Base-by-base conservation (phyloP, 31 red algal genomes). In the Endocladia muricata region DNA sequence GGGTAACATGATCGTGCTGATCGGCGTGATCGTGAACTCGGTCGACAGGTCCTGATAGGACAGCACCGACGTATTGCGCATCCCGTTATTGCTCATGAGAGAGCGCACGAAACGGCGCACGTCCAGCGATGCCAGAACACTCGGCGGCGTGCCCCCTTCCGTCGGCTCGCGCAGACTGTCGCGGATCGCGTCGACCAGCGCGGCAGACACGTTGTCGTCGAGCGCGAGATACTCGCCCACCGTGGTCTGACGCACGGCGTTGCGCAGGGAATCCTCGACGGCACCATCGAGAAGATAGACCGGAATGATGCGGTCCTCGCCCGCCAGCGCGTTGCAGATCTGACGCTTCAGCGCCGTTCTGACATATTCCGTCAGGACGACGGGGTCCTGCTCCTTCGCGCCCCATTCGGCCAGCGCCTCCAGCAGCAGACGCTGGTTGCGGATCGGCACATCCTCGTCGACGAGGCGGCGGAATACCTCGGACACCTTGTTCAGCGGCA, bases 281-380 rank as follows among this genome's bases (percentile, higher is more conserved):
- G 9, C 11, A 9, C 11, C 11, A 19, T 51, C 44, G 44, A 51
- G 44, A 9, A 51, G 44, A 19, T 51, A 51, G 44, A 51, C 44
- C 44, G 19, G 11, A 19, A 51, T 9, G 44, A 19, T 51, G 44
- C 19, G n/a, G n/a, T 51, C 44, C 44, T 19, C 11, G 11, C 44
- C 44, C 44, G 44, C 19, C 9, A 51, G 54, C 34, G 44, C 54
- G 54, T 73, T 31, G 40, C 39, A 39, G 23, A 73, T 49, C 23
- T 73, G 54, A 42, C 69, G 69, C 41, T 73, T 73, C 39, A 73
- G 41, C 36, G 36, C 26, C 29, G 36, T 52, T 73, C 69, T 22
- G 22, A 73, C 41, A 52, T 73, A 73, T 42, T 73, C 69, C 23
- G 69, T 73, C 26, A 73, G 42, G n/a, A 73, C 19, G n/a, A 73